phyloP scores from a whole-genome alignment of 106 monocot genomes.

The Apostasia shenzhenica region DNA sequence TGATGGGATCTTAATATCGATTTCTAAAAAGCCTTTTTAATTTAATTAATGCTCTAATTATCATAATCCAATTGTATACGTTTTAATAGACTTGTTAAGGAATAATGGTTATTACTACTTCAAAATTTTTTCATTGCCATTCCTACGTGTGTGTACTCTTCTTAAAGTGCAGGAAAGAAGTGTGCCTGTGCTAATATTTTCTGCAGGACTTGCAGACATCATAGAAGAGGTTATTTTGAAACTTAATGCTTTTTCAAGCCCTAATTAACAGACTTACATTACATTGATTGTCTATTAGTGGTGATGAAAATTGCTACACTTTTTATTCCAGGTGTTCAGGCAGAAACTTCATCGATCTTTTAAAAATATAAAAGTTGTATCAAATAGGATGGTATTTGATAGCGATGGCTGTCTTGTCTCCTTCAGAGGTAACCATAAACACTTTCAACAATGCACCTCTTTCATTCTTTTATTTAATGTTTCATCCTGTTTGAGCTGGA shows the following conservation, averaged over 20 bases:
- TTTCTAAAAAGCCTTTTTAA: no score
- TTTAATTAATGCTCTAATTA: no score
- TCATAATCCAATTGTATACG: no score
- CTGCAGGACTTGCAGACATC: slow-evolving; percentile 81
- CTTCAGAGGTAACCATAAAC: slow-evolving; percentile 55
- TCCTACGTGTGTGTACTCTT: not conserved
- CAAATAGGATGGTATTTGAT: slow-evolving; percentile 88
- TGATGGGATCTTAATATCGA: no score
- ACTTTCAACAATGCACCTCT: no score
- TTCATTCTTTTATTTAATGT: not conserved
- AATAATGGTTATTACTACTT: no score
- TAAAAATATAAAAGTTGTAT: slow-evolving; percentile 72
- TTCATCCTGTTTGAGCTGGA: no score
- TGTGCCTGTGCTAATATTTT: slow-evolving; percentile 78
- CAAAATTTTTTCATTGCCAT: no score
- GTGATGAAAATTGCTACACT: not conserved
- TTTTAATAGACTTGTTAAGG: no score
- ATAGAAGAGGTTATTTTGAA: slow-evolving; percentile 60
- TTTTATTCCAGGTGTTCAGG: slow-evolving; percentile 62
- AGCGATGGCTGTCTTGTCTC: slow-evolving; percentile 46
- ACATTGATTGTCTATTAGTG: not conserved
- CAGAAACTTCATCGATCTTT: slow-evolving; percentile 79
- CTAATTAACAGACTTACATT: not conserved
- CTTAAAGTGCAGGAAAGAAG: slow-evolving; percentile 49
- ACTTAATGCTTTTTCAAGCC: not conserved